Evolutionary conservation across 495 filamentous ascomycete genomes (phyloP).

Genomic region (Umbilicaria muhlenbergii): DNA sequence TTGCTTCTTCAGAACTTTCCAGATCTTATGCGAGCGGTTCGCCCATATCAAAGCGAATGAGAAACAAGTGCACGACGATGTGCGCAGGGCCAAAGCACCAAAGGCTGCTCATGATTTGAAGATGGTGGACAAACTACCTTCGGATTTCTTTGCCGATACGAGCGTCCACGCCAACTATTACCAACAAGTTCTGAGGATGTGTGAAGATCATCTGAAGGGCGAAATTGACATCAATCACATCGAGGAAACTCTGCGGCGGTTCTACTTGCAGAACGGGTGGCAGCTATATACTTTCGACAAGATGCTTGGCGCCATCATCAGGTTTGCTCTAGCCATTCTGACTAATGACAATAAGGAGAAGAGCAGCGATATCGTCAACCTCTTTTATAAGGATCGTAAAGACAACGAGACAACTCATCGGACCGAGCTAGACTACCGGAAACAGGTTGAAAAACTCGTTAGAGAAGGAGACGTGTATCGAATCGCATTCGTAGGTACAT

Average conservation of each 20-base stretch:
- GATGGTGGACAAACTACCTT: conserved; percentile 58
- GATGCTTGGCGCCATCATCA: conserved; percentile 58
- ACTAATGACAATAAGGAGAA: conserved; percentile 77
- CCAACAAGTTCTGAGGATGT: conserved; percentile 50
- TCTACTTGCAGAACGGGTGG: conserved; percentile 79
- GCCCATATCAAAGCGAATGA: conserved; percentile 65
- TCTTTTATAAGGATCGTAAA: conserved; percentile 67
- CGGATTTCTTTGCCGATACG: conserved; percentile 65
- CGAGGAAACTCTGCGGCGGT: conserved; percentile 79
- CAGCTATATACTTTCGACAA: conserved; percentile 80
- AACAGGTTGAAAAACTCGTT: conserved; percentile 69
- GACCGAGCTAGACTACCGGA: conserved; percentile 70
- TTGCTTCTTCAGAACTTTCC: conserved; percentile 85
- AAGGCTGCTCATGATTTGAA: conserved; percentile 73
- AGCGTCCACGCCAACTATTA: conserved; percentile 49
- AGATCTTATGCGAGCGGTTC: conserved; percentile 73
- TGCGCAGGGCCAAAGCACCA: conserved; percentile 45
- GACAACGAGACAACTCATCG: conserved; percentile 69
- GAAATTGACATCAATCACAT: conserved; percentile 67
- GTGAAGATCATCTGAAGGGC: conserved; percentile 49
- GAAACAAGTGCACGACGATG: conserved; percentile 51
- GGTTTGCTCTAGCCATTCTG: conserved; percentile 59
- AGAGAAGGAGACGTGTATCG: conserved; percentile 85
- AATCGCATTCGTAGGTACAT: conserved; percentile 59
- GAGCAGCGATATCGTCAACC: conserved; percentile 67